A percentile compares a stretch with the other conserved stretches of the same genome.
Evolutionary conservation across 2,329 filamentous ascomycete genomes (phyloP).

Genomic region (Apiospora phragmitis): DNA sequence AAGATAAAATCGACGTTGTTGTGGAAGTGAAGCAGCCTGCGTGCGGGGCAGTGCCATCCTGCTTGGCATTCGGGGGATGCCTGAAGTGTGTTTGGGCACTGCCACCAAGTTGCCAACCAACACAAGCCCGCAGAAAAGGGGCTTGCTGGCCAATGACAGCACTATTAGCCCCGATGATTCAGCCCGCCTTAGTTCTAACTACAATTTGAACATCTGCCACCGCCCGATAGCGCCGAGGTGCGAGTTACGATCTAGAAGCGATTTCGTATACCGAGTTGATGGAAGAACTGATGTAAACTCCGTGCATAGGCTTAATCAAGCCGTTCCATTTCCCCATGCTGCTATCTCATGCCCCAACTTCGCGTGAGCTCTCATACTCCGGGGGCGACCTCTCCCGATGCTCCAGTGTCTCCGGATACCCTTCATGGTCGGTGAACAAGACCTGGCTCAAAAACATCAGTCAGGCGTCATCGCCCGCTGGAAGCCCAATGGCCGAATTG

Average conservation of each 20-base stretch:
- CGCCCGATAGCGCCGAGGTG: too few relatives aligned
- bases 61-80: neutral
- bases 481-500: too few relatives aligned
- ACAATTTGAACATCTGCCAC: too few relatives aligned
- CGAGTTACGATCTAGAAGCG: too few relatives aligned
- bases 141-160: neutral
- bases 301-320: too few relatives aligned
- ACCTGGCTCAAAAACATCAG: neutral
- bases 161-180: neutral
- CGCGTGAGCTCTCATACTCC: slow-evolving; percentile 2
- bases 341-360: neutral
- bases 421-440: slow-evolving; percentile 24
- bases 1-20: too few relatives aligned
- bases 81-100: neutral
- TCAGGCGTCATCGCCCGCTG: too few relatives aligned
- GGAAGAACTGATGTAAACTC: too few relatives aligned
- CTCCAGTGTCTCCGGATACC: slow-evolving; percentile 40
- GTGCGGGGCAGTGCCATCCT: neutral
- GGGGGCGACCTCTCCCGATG: neutral
- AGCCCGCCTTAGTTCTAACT: too few relatives aligned
- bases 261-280: too few relatives aligned
- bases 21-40: too few relatives aligned
- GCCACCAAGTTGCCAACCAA: neutral
- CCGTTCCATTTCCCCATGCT: neutral
- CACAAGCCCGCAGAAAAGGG: neutral